These are phyloP conservation scores for Rhytidhysteron rufulum DNA, from an alignment of 2,329 filamentous ascomycete species.

Conservation along the genomic window DNA sequence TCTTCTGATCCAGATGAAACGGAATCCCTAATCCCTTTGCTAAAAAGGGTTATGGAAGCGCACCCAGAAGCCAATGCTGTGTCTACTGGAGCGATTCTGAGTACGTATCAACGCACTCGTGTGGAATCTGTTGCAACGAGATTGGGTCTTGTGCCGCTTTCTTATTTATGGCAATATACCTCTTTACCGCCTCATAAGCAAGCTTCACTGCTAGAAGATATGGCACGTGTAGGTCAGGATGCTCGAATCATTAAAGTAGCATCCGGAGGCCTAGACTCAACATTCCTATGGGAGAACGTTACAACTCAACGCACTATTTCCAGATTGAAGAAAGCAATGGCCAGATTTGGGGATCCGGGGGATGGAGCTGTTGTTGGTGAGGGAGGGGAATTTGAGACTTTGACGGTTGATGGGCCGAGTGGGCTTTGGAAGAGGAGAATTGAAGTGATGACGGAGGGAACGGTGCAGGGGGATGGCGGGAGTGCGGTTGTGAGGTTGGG, in stretches of 20 bases:
- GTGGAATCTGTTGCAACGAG: conserved; percentile 87
- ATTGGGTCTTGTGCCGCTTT: conserved; percentile 75
- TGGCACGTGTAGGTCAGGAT: conserved; percentile 73
- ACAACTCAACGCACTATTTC: conserved; percentile 50
- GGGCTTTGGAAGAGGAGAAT: conserved; percentile 71
- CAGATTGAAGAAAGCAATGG: conserved; percentile 53
- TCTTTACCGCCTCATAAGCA: conserved; percentile 56
- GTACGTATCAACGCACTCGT: conserved; percentile 93
- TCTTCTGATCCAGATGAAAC: conserved; percentile 69
- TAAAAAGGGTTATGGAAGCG: conserved; percentile 60
- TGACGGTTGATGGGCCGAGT: conserved; percentile 76
- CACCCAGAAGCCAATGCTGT: conserved; percentile 84
- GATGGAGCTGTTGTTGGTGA: conserved; percentile 78
- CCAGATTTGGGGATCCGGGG: conserved; percentile 62
- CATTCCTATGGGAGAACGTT: conserved; percentile 77
- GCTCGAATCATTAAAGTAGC: conserved; percentile 95
- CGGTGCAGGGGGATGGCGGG: conserved; percentile 67
- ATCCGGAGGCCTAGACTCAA: conserved; percentile 79
- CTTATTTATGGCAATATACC: conserved; percentile 91
- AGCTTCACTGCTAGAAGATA: conserved; percentile 67
- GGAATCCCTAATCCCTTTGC: conserved; percentile 75
- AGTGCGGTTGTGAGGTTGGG: conserved; percentile 67
- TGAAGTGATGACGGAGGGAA: conserved; percentile 57
- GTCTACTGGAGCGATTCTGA: conserved; percentile 86
- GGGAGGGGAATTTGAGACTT: conserved; percentile 92